Evolutionary conservation across 1,284 basidiomycete genomes (phyloP), one percentile per base, ranked within the genome.

Genomic region (Puccinia triticina): DNA sequence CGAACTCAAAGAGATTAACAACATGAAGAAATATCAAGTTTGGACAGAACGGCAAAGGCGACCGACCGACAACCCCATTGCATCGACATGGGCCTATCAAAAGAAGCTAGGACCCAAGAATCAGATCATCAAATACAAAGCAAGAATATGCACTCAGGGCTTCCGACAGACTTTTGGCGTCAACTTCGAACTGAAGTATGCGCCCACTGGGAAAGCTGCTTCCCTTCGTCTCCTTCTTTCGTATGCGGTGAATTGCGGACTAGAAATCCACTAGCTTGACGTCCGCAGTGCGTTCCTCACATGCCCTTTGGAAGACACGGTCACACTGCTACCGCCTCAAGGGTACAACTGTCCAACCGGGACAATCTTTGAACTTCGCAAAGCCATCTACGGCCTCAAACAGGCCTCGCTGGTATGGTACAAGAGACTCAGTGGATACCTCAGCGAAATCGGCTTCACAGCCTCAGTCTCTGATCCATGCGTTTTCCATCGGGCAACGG

Each of bases 91-190:
- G 64, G 64, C 43, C 18, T 73, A 50, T 37, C 8, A 48, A 23
- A 48, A 23, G 21, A 73, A 73, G 43, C 8, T 50, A 3, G 48
- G 34, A 14, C 3, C 23, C 18, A 4, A 59, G 14, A 57, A 76
- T 21, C 5, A 76, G 29, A 26, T 76, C 43, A 40, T 29, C 2
- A 23, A 76, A 48, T 46, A 5, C 23, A 76, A 76, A n/a, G 73
- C 73, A 3, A 18, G 55, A 21, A 40, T 76, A 4, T 76, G 73
- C 29, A 40, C 73, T n/a, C 73, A 76, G 23, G 73, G 73, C 16
- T 76, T 76, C 23, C 34, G 57, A 14, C 53, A 76, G n/a, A 76
- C 23, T 8, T 34, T 61, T 26, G 73, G 73, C 3, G 16, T 59
- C 2, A 40, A 76, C 32, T 76, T 59, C 21, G 21, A 57, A 1